phyloP scores from a whole-genome alignment of 176 grass and related monocot genomes.

The Alloteropsis semialata region DNA sequence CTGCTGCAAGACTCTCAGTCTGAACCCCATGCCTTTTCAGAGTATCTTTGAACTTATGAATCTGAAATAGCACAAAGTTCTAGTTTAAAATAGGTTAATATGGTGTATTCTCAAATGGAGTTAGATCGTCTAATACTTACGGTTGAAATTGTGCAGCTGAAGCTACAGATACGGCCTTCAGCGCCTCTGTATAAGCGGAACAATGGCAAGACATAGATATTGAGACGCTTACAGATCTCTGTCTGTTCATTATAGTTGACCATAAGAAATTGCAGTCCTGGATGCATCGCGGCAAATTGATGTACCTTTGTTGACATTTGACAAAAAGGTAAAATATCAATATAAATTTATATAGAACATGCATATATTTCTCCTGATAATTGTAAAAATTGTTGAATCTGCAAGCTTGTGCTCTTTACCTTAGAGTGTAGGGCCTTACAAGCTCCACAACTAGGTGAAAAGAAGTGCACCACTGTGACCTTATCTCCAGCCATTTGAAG shows the following conservation, averaged over 20 bases:
- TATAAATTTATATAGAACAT: not conserved
- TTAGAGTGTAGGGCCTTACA: slow-evolving; percentile 61
- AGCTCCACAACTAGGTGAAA: slow-evolving; percentile 60
- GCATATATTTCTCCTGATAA: not conserved
- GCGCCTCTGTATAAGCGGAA: slow-evolving; percentile 54
- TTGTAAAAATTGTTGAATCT: slow-evolving; percentile 1
- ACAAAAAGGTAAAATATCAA: slow-evolving; percentile 18
- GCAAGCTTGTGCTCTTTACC: slow-evolving; percentile 41
- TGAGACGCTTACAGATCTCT: slow-evolving; percentile 38
- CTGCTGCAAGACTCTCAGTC: slow-evolving; percentile 15
- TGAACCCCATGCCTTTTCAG: slow-evolving; percentile 47
- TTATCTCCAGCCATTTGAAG: slow-evolving; percentile 53
- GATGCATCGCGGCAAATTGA: slow-evolving; percentile 54
- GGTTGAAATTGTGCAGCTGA: slow-evolving; percentile 68
- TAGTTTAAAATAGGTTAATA: slow-evolving; percentile 18
- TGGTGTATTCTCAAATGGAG: not conserved
- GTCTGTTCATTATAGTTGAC: slow-evolving; percentile 50
- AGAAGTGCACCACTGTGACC: slow-evolving; percentile 55
- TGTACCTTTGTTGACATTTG: slow-evolving; percentile 45
- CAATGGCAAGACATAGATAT: slow-evolving; percentile 41
- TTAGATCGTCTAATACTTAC: slow-evolving; percentile 31
- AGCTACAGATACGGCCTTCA: slow-evolving; percentile 58
- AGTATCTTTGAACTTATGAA: slow-evolving; percentile 61
- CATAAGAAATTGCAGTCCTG: slow-evolving; percentile 52
- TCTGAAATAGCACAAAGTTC: slow-evolving; percentile 35